Evolutionary conservation across 345 rosid species (phyloP).

Genomic region (Mangifera indica): DNA sequence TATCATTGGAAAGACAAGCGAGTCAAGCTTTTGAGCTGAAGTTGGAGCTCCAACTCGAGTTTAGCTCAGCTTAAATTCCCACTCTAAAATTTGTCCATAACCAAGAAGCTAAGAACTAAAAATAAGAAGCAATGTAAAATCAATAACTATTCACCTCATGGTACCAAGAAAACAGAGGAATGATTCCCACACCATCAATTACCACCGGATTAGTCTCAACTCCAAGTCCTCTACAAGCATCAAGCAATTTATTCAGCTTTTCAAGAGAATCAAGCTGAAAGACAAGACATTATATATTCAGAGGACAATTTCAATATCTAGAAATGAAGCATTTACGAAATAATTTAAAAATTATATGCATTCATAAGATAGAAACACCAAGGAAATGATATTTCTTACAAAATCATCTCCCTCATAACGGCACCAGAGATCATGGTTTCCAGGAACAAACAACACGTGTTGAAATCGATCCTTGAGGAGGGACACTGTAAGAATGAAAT

Average conservation of each 20-base stretch:
- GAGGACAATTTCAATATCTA: constrained; percentile 4
- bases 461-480: constrained; percentile 54
- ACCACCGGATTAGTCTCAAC: constrained; percentile 48
- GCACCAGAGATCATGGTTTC: constrained; percentile 72
- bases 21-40: too few species aligned
- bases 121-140: background rate
- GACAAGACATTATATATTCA: constrained; percentile 18
- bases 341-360: too few species aligned
- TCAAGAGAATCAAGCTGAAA: constrained; percentile 58
- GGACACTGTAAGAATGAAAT: constrained; percentile 53
- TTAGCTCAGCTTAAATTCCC: too few species aligned
- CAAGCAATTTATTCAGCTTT: constrained; percentile 61
- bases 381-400: constrained; percentile 28
- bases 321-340: background rate
- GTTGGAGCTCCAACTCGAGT: too few species aligned
- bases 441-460: constrained; percentile 56
- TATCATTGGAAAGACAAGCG: too few species aligned
- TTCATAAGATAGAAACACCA: background rate
- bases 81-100: background rate
- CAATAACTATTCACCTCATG: constrained; percentile 49
- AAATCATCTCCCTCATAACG: constrained; percentile 33
- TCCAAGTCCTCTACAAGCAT: constrained; percentile 54
- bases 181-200: constrained; percentile 49
- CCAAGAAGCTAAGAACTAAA: background rate
- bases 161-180: constrained; percentile 68